Evolutionary conservation across 768 basidiomycete genomes (phyloP), one percentile per base, ranked within the genome.

Genomic region (Lactarius trivialis): DNA sequence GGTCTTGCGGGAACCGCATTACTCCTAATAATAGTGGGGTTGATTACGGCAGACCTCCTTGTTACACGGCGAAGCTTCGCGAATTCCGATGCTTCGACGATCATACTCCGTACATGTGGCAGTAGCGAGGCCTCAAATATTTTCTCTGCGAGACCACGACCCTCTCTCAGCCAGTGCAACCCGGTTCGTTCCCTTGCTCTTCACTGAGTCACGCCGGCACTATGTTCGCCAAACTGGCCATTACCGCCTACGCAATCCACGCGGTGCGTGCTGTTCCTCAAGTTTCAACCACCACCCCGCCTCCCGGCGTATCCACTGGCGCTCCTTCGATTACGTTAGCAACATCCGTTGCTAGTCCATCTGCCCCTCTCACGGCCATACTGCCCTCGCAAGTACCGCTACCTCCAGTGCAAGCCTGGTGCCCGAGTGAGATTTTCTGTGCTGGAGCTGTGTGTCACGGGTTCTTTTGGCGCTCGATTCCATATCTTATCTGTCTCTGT

Each of bases 321-420:
- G 48, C 60, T 11, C 72, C 75, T 5, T 69, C 79, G 17, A 69
- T 80, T 54, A 78, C 81, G 1, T 70, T 85, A 37, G 75, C 81
- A 17, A 91, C 91, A 0, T 77, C 84, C 36, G 76, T 84, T 0
- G 83, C 91, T 5, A 85, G 81, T 60, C 81, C 89, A 11, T 81
- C 88, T 1, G 83, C 75, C 0, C 66, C 86, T 15, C 73, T 83
- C 34, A 74, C 75, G 41, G 73, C 79, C 21, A 61, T 74, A n/a
- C 70, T 91, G 41, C 88, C 89, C 17, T 84, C 88, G 0, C 87
- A 90, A 67, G 81, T 73, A 26, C 72, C 82, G 7, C 66, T 85
- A 17, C 87, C 90, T 19, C 86, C 89, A 0, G 76, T 73, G 45
- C 91, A 93, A 74, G 73, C 78, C 49, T 93, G 91, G 91, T 93